Percentiles rank a stretch among this genome's conserved stretches.
Conservation (phyloP, 2,329 filamentous ascomycete genomes). For the Ceratocystis lukuohia region DNA sequence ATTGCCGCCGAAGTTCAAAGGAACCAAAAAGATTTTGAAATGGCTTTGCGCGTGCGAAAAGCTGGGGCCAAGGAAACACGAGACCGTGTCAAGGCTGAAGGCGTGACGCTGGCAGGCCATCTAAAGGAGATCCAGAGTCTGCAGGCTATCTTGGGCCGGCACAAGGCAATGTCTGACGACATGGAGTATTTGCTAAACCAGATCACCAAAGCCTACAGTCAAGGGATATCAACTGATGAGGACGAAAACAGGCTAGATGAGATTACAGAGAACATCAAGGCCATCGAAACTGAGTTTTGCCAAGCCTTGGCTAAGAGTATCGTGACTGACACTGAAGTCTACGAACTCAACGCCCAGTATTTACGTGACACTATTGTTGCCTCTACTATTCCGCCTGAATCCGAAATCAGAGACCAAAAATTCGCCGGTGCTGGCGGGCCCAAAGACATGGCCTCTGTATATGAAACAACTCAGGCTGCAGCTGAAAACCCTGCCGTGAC, state of each 20-base stretch:
- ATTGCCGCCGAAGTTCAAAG: slow-evolving; percentile 33
- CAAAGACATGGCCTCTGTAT: background rate
- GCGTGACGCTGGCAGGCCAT: slow-evolving; percentile 35
- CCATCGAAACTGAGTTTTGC: slow-evolving; percentile 13
- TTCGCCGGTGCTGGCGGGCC: background rate
- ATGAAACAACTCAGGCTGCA: background rate
- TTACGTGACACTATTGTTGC: slow-evolving; percentile 4
- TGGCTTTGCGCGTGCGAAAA: slow-evolving; percentile 34
- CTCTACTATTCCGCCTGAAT: slow-evolving; percentile 11
- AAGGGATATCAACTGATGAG: slow-evolving; percentile 38
- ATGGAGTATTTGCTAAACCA: slow-evolving; percentile 35
- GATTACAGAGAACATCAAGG: slow-evolving; percentile 31
- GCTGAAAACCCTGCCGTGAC: background rate
- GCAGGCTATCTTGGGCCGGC: slow-evolving; percentile 31
- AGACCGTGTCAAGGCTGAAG: slow-evolving; percentile 36
- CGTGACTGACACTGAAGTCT: slow-evolving; percentile 10
- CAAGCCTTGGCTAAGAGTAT: slow-evolving; percentile 7
- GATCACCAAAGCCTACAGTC: slow-evolving; percentile 38
- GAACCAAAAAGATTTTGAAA: slow-evolving; percentile 37
- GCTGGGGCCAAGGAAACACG: slow-evolving; percentile 32
- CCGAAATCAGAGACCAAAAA: background rate
- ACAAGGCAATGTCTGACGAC: slow-evolving; percentile 31
- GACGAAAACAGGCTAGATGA: slow-evolving; percentile 39
- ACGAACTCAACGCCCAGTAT: slow-evolving; percentile 10
- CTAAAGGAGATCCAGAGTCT: slow-evolving; percentile 33